Base-by-base conservation (phyloP, 345 rosid species). In the Eucalyptus virginea region DNA sequence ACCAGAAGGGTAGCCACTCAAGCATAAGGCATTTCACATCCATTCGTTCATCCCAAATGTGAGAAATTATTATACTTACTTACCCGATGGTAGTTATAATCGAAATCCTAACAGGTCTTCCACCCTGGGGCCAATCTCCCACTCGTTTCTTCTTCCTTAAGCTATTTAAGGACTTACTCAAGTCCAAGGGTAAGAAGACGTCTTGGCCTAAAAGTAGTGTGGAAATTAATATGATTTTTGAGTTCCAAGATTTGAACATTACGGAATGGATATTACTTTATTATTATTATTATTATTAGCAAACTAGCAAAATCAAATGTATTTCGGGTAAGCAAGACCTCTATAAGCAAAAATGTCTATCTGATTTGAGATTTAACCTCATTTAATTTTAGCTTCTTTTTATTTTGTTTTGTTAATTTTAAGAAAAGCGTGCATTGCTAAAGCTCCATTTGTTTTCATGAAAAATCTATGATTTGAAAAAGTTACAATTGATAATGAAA, bases 11-110 rank as follows among this genome's bases (percentile, higher is more conserved):
- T 52, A 8, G 26, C 58, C 58, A 21, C 58, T 52, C 11, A 51
- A 51, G 54, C 9, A 18, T 9, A 19, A 26, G 9, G 10, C 56
- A 52, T 52, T 52, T 8, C 5, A 19, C 58, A 12, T 24, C 62
- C 30, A 56, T 26, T 7, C 13, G 2, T 2, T 24, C 62, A 56
- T 56, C 30, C 6, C 13, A 56, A 9, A 24, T 0, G 2, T 10
- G 12, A 24, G 0, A 24, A 1, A 56, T 6, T 56, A 56, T 11
- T 56, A 24, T 24, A 4, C 6, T 24, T 24, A 56, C 1, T 3
- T 21, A 23, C 0, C 1, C 1, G 62, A 56, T 24, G 0, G 0
- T 56, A 56, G 3, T 24, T 9, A 56, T 2, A 0, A 23, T 11
- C 6, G 0, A 10, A 56, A 56, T 56, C 8, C 0, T 9, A 0